These are phyloP conservation scores for Podospora conica DNA, from an alignment of 495 filamentous ascomycete species.

Conservation along the genomic window DNA sequence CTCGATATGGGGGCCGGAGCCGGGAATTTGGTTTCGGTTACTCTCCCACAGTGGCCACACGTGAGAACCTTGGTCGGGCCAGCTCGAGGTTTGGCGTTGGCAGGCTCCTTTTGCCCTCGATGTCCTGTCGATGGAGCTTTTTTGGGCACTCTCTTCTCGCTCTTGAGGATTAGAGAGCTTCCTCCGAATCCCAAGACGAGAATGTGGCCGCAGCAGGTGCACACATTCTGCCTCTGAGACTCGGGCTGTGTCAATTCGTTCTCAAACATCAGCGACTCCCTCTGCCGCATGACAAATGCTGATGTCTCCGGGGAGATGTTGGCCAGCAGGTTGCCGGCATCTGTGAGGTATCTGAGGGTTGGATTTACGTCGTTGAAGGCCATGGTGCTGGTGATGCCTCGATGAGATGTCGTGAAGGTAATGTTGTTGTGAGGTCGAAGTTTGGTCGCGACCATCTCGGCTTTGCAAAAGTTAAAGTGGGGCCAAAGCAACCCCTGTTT, in stretches of 20 bases:
- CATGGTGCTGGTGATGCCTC: slow-evolving; percentile 17
- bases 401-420: neutral
- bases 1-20: slow-evolving; percentile 29
- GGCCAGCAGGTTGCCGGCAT: slow-evolving; percentile 46
- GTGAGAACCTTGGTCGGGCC: slow-evolving; percentile 34
- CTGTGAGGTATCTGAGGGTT: slow-evolving; percentile 38
- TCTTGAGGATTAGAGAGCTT: slow-evolving; percentile 31
- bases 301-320: slow-evolving; percentile 42
- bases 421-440: neutral
- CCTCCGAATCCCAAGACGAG: slow-evolving; percentile 39
- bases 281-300: slow-evolving; percentile 42
- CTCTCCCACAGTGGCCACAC: slow-evolving; percentile 39
- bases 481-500: neutral
- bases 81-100: slow-evolving; percentile 4
- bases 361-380: slow-evolving; percentile 22
- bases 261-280: slow-evolving; percentile 38
- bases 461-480: neutral
- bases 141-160: slow-evolving; percentile 15
- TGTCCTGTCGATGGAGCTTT: slow-evolving; percentile 10
- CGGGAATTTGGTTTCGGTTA: slow-evolving; percentile 35
- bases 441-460: neutral
- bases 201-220: slow-evolving; percentile 48
- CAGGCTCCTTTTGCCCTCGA: slow-evolving; percentile 9
- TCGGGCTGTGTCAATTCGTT: slow-evolving; percentile 38
- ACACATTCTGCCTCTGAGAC: slow-evolving; percentile 40